Percentiles rank a stretch among this genome's conserved stretches.
Evolutionary conservation across 2,329 filamentous ascomycete genomes (phyloP).

Genomic region (Pseudocercospora macadamiae): DNA sequence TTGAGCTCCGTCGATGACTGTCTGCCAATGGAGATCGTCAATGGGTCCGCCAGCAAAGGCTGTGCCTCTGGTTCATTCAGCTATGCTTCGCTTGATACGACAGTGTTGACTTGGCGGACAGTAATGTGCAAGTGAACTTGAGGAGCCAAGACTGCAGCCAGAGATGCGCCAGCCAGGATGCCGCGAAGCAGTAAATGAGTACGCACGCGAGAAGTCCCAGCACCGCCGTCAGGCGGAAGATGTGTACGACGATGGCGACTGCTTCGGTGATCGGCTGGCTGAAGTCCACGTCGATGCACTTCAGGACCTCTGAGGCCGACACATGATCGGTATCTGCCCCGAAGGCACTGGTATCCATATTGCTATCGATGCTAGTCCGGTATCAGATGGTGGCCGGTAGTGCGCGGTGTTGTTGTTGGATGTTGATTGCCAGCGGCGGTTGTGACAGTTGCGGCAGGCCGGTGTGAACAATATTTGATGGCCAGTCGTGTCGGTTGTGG

Average conservation of each 20-base stretch:
- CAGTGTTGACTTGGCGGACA: too few species aligned
- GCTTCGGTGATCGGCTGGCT: constrained; percentile 12
- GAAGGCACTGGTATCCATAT: constrained; percentile 19
- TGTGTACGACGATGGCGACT: constrained; percentile 14
- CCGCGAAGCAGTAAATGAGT: constrained; percentile 16
- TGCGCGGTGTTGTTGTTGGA: background rate
- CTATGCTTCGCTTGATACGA: background rate
- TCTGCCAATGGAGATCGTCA: background rate
- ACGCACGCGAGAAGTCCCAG: constrained; percentile 15
- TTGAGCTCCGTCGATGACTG: background rate
- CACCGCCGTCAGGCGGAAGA: constrained; percentile 16
- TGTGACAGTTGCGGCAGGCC: background rate
- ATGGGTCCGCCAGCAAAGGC: background rate
- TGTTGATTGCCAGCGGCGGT: too few species aligned
- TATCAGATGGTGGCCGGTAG: background rate
- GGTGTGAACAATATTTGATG: too few species aligned
- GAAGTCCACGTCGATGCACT: constrained; percentile 9
- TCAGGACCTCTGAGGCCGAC: background rate
- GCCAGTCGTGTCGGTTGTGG: too few species aligned
- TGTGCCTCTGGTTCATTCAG: background rate
- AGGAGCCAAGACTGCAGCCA: constrained; percentile 20
- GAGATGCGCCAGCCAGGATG: constrained; percentile 22
- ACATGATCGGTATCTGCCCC: constrained; percentile 10
- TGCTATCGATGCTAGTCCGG: background rate
- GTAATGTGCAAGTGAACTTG: constrained; percentile 10